Conservation (phyloP, 78 protist genomes). For the Polysphondylium violaceum region DNA sequence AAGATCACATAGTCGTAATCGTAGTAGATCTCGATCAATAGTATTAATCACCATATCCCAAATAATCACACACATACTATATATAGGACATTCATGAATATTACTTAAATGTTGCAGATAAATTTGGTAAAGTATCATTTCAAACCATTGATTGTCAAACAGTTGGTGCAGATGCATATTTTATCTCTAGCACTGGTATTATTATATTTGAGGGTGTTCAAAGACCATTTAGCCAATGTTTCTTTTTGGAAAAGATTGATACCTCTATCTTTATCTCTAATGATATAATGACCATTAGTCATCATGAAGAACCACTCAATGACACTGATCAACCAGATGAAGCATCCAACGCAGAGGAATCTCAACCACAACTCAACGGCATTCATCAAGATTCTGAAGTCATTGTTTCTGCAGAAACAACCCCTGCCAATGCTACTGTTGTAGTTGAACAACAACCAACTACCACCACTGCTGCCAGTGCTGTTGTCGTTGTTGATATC, state of each 20-base stretch:
- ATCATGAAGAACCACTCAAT: neutral
- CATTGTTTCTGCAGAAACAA: neutral
- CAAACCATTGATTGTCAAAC: conserved; percentile 32
- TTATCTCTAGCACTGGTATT: conserved; percentile 36
- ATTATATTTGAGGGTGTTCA: neutral
- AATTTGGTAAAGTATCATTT: conserved; percentile 5
- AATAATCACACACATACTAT: neutral
- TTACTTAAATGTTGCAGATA: neutral
- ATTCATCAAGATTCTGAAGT: conserved; percentile 2
- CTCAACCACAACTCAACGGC: neutral
- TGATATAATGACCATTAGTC: conserved; percentile 17
- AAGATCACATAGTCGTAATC: neutral
- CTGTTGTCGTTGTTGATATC: too few relatives aligned
- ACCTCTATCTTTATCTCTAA: conserved; percentile 20
- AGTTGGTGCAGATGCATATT: conserved; percentile 1
- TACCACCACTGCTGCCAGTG: neutral
- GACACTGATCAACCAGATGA: conserved; percentile 39
- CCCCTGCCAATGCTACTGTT: neutral
- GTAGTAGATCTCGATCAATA: conserved; percentile 28
- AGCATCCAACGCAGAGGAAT: conserved; percentile 20
- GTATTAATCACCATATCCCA: neutral
- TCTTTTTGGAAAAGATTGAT: conserved; percentile 41
- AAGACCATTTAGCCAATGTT: conserved; percentile 18
- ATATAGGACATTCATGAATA: neutral
- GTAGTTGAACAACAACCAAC: neutral